Evolutionary conservation across 2,329 filamentous ascomycete genomes (phyloP).

Genomic region (Mollisia scopiformis): DNA sequence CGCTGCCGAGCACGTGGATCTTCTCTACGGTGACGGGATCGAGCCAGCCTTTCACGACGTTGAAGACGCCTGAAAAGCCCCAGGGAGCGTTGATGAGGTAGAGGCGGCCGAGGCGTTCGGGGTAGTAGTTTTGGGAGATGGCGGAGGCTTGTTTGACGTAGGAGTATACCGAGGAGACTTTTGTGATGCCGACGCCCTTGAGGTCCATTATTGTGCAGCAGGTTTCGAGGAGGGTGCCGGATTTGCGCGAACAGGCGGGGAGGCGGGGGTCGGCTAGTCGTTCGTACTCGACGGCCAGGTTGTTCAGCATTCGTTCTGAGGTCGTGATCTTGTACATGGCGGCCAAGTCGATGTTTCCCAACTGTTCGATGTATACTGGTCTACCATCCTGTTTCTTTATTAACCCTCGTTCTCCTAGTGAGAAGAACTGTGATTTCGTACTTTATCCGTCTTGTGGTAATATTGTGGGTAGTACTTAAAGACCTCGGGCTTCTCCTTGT

Average conservation of each 20-base stretch:
- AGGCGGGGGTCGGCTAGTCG: conserved; percentile 91
- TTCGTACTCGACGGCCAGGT: conserved; percentile 97
- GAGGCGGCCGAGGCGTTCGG: conserved; percentile 91
- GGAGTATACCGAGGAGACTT: conserved; percentile 80
- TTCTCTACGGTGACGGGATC: conserved; percentile 96
- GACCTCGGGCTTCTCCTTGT: conserved; percentile 81
- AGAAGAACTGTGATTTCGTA: conserved; percentile 34
- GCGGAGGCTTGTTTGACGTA: conserved; percentile 84
- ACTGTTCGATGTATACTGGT: conserved; percentile 94
- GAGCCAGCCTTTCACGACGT: conserved; percentile 87
- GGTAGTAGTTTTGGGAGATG: conserved; percentile 99
- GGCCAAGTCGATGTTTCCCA: conserved; percentile 88
- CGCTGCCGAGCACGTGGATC: conserved; percentile 84
- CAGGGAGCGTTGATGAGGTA: conserved; percentile 98
- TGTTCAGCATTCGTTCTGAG: conserved; percentile 90
- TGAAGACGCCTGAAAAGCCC: conserved; percentile 89
- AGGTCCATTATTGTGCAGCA: conserved; percentile 99
- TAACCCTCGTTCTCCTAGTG: conserved; percentile 10
- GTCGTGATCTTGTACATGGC: conserved; percentile 94
- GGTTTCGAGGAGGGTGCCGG: conserved; percentile 88
- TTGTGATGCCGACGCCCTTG: conserved; percentile 87
- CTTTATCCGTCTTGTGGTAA: conserved; percentile 96
- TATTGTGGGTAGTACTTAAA: conserved; percentile 96
- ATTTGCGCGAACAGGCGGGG: conserved; percentile 92
- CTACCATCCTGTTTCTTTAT: conserved; percentile 74